These are phyloP conservation scores for Takakia lepidozioides DNA, from an alignment of 225 moss, liverwort and hornwort genomes.

Conservation along the genomic window DNA sequence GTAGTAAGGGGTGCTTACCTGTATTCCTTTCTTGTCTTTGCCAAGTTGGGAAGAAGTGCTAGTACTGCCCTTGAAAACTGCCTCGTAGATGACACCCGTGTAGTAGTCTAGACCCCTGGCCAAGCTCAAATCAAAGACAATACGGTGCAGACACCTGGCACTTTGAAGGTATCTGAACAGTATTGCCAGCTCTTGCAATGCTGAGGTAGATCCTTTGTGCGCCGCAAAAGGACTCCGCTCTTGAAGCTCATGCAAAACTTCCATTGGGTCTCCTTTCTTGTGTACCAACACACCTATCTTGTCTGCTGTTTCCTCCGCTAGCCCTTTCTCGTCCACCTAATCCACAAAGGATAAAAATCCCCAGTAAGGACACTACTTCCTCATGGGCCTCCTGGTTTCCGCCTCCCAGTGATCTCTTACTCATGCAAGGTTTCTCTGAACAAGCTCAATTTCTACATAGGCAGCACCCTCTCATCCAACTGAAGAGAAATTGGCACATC, in stretches of 20 bases:
- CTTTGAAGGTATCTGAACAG: slow-evolving; percentile 34
- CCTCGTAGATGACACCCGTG: slow-evolving; percentile 55
- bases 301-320: slow-evolving; percentile 33
- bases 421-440: no score
- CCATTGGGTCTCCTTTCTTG: slow-evolving; percentile 30
- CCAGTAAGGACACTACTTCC: no score
- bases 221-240: slow-evolving; percentile 22
- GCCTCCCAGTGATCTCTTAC: no score
- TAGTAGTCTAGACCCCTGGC: slow-evolving; percentile 53
- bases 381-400: no score
- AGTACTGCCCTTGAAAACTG: slow-evolving; percentile 33
- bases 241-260: slow-evolving; percentile 26
- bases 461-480: no score
- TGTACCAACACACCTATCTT: slow-evolving; percentile 35
- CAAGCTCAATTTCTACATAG: no score
- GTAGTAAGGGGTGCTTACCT: no score
- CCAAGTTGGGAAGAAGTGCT: no score
- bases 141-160: slow-evolving; percentile 26
- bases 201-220: slow-evolving; percentile 25
- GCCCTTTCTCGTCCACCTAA: slow-evolving; percentile 45
- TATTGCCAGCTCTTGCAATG: slow-evolving; percentile 33
- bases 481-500: no score
- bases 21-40: no score
- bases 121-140: slow-evolving; percentile 44
- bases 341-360: neutral